phyloP scores from a whole-genome alignment of 1,139 yeast genomes.

The Kodamaea plutei region DNA sequence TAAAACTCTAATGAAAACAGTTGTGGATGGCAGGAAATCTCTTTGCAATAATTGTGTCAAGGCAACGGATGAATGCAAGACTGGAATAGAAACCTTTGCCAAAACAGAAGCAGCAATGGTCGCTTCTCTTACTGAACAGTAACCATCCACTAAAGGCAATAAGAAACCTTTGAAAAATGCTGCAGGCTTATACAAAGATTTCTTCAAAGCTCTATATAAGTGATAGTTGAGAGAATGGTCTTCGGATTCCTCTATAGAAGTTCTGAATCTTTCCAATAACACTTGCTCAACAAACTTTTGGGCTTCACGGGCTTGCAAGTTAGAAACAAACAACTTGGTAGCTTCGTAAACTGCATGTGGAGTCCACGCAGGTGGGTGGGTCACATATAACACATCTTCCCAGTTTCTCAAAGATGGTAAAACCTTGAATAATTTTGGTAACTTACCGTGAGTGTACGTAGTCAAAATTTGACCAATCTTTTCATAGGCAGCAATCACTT shows the following conservation, averaged over 20 bases:
- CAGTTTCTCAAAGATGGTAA: conserved; percentile 89
- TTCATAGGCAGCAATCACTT: conserved; percentile 90
- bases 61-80: conserved; percentile 94
- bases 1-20: conserved; percentile 83
- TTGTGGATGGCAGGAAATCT: conserved; percentile 83
- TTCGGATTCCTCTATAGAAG: conserved; percentile 74
- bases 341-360: conserved; percentile 97
- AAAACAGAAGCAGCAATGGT: conserved; percentile 91
- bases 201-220: conserved; percentile 84
- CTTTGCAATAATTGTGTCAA: conserved; percentile 77
- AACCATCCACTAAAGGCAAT: conserved; percentile 80
- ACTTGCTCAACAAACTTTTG: conserved; percentile 77
- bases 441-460: conserved; percentile 92
- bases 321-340: conserved; percentile 87
- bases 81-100: conserved; percentile 87
- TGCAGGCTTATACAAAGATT: conserved; percentile 92
- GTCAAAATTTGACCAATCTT: conserved; percentile 85
- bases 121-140: conserved; percentile 89
- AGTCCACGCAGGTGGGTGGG: conserved; percentile 91
- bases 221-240: conserved; percentile 78
- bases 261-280: conserved; percentile 78
- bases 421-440: conserved; percentile 92
- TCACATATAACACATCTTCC: conserved; percentile 91
- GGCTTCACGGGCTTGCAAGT: conserved; percentile 81
- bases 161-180: conserved; percentile 96